Evolutionary conservation across 1,284 basidiomycete species (phyloP), one percentile per base, ranked within the genome.

Genomic region (Chiua sp.): DNA sequence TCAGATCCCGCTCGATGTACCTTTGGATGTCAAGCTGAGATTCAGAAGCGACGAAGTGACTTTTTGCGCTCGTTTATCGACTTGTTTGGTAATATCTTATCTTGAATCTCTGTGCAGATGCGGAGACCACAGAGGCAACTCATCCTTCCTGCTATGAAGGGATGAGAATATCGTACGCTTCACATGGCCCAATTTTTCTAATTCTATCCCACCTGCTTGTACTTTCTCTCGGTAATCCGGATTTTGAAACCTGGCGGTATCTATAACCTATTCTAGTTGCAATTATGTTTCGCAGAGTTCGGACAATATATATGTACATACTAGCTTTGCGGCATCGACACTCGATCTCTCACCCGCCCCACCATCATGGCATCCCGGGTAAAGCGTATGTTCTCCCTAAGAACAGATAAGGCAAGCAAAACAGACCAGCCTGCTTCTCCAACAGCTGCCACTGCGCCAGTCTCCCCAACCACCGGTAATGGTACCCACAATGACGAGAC

Each of bases 101-200:
- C 48, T 82, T 99, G n/a, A 98, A 99, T 75, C 93, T 10, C 97
- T 1, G 82, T 87, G 42, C 88, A 93, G 69, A 80, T 96, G 63
- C 88, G 98, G 56, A 91, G 87, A 18, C 94, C 95, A 87, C 91
- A 66, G 95, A 98, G 71, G 95, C 94, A 13, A n/a, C 80, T 98
- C 51, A 76, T 83, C 15, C 96, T n/a, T 76, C 87, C 94, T 0
- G 98, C 98, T 78, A 87, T 96, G 59, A 79, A 91, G 59, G 90
- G 89, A 57, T 88, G 69, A 72, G 60, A 58, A 62, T 69, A 64
- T 53, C 61, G 53, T 59, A 60, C 44, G 7, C 44, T 37, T 11
- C 50, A 10, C 59, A 48, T 62, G 55, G 28, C 47, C 46, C 59
- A 63, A 60, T 65, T 58, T 49, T 64, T 58, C 51, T 56, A 56